Base-by-base conservation (phyloP, 805 yeast species). In the Candida cerambycidarum region DNA sequence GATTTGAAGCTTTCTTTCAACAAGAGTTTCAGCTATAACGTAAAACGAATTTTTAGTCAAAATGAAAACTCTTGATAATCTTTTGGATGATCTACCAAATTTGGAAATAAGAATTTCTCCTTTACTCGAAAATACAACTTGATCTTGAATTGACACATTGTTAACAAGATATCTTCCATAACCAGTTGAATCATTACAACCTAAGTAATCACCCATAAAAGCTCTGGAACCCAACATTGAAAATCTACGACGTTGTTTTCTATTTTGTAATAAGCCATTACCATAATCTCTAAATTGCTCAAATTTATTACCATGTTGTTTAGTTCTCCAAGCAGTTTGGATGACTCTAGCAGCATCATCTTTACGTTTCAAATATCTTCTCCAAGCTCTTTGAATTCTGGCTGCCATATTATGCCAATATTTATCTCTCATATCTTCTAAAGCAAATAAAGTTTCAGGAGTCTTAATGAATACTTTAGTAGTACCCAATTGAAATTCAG, bases 381-480 rank as follows among this genome's bases (percentile, higher is more conserved):
- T 79, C 87, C 97, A 89, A 3, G 99, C 98, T 52, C 97, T 80
- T 71, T 93, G 99, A 54, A 93, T 92, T 55, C 95, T 80, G 3
- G 96, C 90, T 4, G 99, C 99, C 95, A 93, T 93, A 54, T 87
- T 88, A 58, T 89, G 92, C 98, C 99, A 93, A 61, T 89, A 93
- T 69, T 83, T 85, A 57, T 93, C 99, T 63, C 98, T 80, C 92
- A 92, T 82, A 55, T 88, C 92, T 66, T 93, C 99, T 44, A 93
- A 70, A 0, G 97, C 96, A 62, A 93, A 93, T 56, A 93, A 71
- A 0, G 98, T 92, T 62, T 93, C 99, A 8, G 99, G 99, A 10
- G 95, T 89, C 59, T 93, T 93, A 65, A 93, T 90, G 62, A 93
- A 93, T 5, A 93, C 90, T 63, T 89, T 90, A 8, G 95, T 78